Base-by-base conservation (phyloP, 768 basidiomycete genomes). In the Mycena floridula region DNA sequence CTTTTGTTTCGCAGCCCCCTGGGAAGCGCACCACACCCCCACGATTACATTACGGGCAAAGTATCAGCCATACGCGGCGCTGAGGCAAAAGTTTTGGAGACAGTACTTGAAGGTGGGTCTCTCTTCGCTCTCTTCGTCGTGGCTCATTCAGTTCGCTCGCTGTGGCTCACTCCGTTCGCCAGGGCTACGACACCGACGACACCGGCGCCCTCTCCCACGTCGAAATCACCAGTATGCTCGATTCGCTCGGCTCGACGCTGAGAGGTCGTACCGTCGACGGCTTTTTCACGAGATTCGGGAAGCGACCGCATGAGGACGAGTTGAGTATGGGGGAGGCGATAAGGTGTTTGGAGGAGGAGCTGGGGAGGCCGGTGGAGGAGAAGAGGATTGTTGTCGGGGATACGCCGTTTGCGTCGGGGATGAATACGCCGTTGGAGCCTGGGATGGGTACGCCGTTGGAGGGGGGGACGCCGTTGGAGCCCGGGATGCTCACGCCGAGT, bases 221-320 rank as follows among this genome's bases (percentile, higher is more conserved):
- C 44, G 96, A 98, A 62, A 72, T 96, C 25, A 89, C 86, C 0
- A 89, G 89, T 9, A 93, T 97, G 89, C 83, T 99, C 35, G 95
- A 97, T 66, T 95, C 94, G 2, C 82, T 99, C 27, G 93, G 93
- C 4, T 96, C 93, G 3, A 98, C 95, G 0, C 77, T 98, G 40
- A 87, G 86, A 6, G 64, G 63, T 0, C 69, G 79, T 36, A 98
- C 95, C 1, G 69, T 96, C 46, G 74, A 85, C 52, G 74, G 74
- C 12, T 97, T 95, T 75, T 97, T 89, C 67, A 77, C 73, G 7
- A 74, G 79, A 6, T 76, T 72, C 54, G 74, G 74, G 45, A 90
- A 89, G 61, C 65, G 72, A 4, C 75, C 82, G 0, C 69, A 71
- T 6, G 63, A 69, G 18, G 93, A 82, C 47, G 84, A 90, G 53